phyloP scores from a whole-genome alignment of 1,139 yeast species.

The Eremothecium cymbalariae region DNA sequence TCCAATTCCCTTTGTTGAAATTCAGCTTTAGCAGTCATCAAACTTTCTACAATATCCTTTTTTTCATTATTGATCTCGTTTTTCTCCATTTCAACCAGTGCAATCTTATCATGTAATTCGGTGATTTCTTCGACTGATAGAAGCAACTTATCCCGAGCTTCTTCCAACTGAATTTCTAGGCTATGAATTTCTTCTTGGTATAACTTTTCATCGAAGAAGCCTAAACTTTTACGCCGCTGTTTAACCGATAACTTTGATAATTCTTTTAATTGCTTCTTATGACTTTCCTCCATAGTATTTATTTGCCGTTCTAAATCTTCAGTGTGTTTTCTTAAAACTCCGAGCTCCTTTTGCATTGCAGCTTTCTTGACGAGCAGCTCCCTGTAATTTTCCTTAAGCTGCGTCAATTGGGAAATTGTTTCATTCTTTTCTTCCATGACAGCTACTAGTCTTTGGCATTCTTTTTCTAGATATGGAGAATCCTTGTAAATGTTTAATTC shows the following conservation, averaged over 20 bases:
- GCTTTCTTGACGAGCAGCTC: slow-evolving; percentile 5
- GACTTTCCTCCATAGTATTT: slow-evolving; percentile 2
- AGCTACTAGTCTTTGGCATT: slow-evolving; percentile 3
- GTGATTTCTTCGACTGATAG: slow-evolving; percentile 4
- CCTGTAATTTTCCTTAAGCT: slow-evolving; percentile 4
- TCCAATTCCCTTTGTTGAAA: slow-evolving; percentile 5
- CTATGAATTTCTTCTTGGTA: slow-evolving; percentile 4
- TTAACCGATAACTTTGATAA: slow-evolving; percentile 1
- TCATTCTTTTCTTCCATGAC: slow-evolving; percentile 5
- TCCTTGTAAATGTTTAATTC: slow-evolving; percentile 5
- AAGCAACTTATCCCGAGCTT: slow-evolving; percentile 2
- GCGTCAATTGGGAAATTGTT: slow-evolving; percentile 1
- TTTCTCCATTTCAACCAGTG: slow-evolving; percentile 1
- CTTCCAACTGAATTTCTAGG: slow-evolving; percentile 3
- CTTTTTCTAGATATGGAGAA: slow-evolving; percentile 4
- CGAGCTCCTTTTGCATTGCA: slow-evolving; percentile 5
- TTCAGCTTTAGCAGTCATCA: slow-evolving; percentile 6
- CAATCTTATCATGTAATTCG: slow-evolving; percentile 4
- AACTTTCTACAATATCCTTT: slow-evolving; percentile 3
- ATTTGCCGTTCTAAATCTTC: slow-evolving; percentile 3
- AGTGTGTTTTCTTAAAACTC: slow-evolving; percentile 2
- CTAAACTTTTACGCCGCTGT: slow-evolving; percentile 3
- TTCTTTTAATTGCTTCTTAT: slow-evolving; percentile 3
- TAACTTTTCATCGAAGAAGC: slow-evolving; percentile 5
- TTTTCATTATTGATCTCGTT: slow-evolving; percentile 2